Conservation (phyloP, 345 rosid species). For the Acer campestre region DNA sequence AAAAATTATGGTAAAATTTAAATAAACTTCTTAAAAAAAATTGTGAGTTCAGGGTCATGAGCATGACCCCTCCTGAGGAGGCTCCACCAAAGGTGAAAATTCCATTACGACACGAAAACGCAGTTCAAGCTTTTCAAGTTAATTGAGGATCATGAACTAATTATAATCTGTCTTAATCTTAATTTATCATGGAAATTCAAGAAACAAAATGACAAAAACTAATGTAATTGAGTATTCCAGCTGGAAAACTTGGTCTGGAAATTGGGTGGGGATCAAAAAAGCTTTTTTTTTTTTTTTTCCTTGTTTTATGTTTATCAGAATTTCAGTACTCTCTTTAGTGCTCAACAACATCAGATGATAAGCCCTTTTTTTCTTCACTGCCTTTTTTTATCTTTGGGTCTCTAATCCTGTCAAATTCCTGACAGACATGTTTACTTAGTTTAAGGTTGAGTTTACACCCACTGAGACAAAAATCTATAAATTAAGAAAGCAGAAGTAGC, state of each 20-base stretch:
- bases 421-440: slow-evolving; percentile 46
- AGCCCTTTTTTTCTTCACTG: slow-evolving; percentile 25
- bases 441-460: slow-evolving; percentile 47
- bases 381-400: slow-evolving; percentile 23
- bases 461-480: slow-evolving; percentile 20
- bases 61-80: too few relatives aligned
- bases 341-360: slow-evolving; percentile 36
- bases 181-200: neutral
- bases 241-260: slow-evolving; percentile 3
- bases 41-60: too few relatives aligned
- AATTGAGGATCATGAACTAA: neutral
- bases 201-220: neutral
- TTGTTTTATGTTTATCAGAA: slow-evolving; percentile 15
- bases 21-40: too few relatives aligned
- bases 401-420: slow-evolving; percentile 40
- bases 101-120: neutral
- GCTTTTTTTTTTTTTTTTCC: neutral
- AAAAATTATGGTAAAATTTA: too few relatives aligned
- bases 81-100: too few relatives aligned
- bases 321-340: slow-evolving; percentile 22
- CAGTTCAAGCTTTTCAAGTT: neutral
- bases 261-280: slow-evolving; percentile 19
- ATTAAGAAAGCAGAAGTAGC: slow-evolving; percentile 12
- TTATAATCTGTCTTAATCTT: neutral
- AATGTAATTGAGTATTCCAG: slow-evolving; percentile 11